phyloP scores from a whole-genome alignment of 257 asterid species.

The Echium plantagineum region DNA sequence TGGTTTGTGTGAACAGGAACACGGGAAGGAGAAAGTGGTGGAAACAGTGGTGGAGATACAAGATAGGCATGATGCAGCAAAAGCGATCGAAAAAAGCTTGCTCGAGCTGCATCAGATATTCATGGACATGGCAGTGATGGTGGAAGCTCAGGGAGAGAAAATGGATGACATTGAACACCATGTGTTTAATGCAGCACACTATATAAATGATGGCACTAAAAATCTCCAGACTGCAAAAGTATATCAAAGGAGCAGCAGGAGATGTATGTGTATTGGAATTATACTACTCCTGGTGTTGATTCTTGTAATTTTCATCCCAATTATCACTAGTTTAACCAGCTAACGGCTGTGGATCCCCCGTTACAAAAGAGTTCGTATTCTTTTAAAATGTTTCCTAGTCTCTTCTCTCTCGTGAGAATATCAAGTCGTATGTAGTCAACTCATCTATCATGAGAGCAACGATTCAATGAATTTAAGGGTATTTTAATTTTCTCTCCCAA shows the following conservation, averaged over 20 bases:
- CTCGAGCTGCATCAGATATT: constrained; percentile 89
- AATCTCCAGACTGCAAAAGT: constrained; percentile 59
- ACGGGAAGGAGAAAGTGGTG: constrained; percentile 71
- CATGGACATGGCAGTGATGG: constrained; percentile 93
- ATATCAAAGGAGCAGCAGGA: constrained; percentile 72
- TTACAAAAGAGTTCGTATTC: no score
- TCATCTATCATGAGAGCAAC: no score
- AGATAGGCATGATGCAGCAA: constrained; percentile 59
- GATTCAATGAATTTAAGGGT: no score
- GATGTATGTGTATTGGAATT: constrained; percentile 62
- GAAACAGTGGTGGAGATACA: constrained; percentile 90
- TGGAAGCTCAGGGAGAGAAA: constrained; percentile 85
- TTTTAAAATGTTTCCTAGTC: no score
- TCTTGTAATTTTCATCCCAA: constrained; percentile 54
- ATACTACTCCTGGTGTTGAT: constrained; percentile 48
- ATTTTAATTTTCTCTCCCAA: no score
- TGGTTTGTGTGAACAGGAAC: constrained; percentile 35
- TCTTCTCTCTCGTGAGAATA: no score
- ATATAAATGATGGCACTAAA: constrained; percentile 56
- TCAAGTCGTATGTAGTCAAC: no score
- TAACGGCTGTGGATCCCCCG: no score
- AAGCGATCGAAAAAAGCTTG: constrained; percentile 82
- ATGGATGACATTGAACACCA: constrained; percentile 88
- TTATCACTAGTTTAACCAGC: constrained; percentile 62
- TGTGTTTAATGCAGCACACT: constrained; percentile 62